Conservation (phyloP, 129 eudicot species). For the Saussurea involucrata region DNA sequence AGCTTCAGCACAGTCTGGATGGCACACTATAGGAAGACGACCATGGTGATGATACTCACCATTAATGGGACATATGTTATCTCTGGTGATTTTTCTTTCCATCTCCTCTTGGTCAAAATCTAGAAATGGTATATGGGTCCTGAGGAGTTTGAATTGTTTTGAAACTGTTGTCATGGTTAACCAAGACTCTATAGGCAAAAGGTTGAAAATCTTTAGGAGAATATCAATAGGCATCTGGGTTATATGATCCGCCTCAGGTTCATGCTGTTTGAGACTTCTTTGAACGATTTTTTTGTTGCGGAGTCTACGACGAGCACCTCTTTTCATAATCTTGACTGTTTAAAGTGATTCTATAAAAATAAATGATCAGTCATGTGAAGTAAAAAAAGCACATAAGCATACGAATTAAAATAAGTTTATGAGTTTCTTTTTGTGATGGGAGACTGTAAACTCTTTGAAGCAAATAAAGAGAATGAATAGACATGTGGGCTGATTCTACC, state of each 20-base stretch:
- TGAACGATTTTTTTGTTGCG: neutral
- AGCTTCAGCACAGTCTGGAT: neutral
- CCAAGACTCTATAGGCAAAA: conserved; percentile 15
- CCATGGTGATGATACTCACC: neutral
- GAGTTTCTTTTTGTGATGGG: neutral
- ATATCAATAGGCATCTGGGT: neutral
- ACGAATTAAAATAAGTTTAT: neutral
- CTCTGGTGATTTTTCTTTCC: neutral
- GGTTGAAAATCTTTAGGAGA: conserved; percentile 9
- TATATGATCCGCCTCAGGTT: neutral
- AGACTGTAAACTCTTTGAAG: neutral
- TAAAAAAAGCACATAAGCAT: no score
- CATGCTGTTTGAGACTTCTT: neutral
- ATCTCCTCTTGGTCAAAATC: neutral
- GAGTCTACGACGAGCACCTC: neutral
- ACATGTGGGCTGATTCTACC: neutral
- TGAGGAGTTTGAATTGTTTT: neutral
- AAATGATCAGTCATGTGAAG: neutral
- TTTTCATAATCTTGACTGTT: neutral
- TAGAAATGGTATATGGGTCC: neutral
- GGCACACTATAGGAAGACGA: neutral
- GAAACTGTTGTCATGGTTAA: conserved; percentile 11
- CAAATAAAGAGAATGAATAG: neutral
- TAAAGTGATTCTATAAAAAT: neutral
- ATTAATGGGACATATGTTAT: neutral